Evolutionary conservation across 108 stramenopile genomes (phyloP), one percentile per base, ranked within the genome.

Genomic region (Pseudonitzschia pungens): DNA sequence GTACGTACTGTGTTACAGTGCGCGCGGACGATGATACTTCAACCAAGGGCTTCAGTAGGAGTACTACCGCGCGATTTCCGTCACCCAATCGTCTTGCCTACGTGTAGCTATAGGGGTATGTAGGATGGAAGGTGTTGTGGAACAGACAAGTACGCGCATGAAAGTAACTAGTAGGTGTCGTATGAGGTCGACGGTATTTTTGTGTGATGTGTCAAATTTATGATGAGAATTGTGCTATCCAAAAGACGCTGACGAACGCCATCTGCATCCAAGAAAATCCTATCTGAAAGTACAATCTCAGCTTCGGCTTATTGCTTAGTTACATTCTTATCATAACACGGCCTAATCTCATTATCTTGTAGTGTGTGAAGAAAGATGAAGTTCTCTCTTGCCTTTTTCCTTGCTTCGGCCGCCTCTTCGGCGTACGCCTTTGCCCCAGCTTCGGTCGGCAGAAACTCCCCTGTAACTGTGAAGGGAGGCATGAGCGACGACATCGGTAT

Each of bases 401-500:
- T 67, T 31, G 66, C 45, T 50, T 67, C 44, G 15, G 28, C 66
- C 5, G 66, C 66, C 10, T 65, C 64, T 9, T 26, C 45, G 21
- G 29, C 60, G 11, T 22, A 29, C 22, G 66, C 66, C 45, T 67
- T 67, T 22, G 44, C 45, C 16, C 66, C 66, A 3, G 26, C 43
- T 22, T 14, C 60, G 15, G 20, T 14, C 29, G 33, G 60, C 29
- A 26, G 60, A 31, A 16, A 2, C 22, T 20, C 66, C 44, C 22
- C 66, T 1, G n/a, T 48, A 18, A 33, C 64, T 41, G n/a, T 50
- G 14, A 67, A 67, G n/a, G 66, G 66, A 67, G 66, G 66, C 44
- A 67, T 67, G 66, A 67, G 66, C 45, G 28, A 26, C 24, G 84
- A 89, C 41, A 78, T 92, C 28, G 85, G 81, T 65, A 79, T 85